Evolutionary conservation across 345 rosid genomes (phyloP), one percentile per base, ranked within the genome.

Genomic region (Rhodamnia rubescens): DNA sequence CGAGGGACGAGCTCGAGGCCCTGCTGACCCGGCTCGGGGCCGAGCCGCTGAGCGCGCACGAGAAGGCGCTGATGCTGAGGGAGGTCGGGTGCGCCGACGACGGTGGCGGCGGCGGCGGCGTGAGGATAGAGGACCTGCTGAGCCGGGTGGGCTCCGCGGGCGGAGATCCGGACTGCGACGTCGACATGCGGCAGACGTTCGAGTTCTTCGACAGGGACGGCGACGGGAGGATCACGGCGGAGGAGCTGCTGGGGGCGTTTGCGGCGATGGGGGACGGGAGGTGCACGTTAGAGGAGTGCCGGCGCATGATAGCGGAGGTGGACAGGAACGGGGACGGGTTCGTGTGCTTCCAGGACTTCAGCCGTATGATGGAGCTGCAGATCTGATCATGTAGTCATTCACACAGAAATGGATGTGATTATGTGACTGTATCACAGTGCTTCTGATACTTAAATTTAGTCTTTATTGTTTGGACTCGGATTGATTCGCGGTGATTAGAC

Each of bases 171-270:
- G 92, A 90, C 0, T 91, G 92, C 55, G 90, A 87, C 51, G 91
- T 88, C 64, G 98, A 96, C 90, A 90, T 98, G 56, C 89, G 90
- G 53, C 96, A 91, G 88, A 90, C 95, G 8, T 98, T 98, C 7
- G 94, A 93, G 83, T 89, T 86, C 80, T 98, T 96, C n/a, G 99
- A 98, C 87, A 61, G 91, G 26, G 96, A 98, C 88, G 95, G 89
- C n/a, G 96, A 98, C 87, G 99, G 99, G 32, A 90, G 75, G 86
- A 98, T 98, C 44, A 90, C 98, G 88, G 98, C 97, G 85, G 98
- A 93, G 90, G 99, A 98, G 88, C 86, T 97, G 6, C 44, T 87
- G 27, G 85, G 88, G 22, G 94, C 91, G 1, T 96, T 90, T 81
- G 86, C 86, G 4, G 88, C 92, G 4, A 88, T 96, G 3, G 98